phyloP scores from a whole-genome alignment of 257 asterid genomes.

The Nicotiana paniculata region DNA sequence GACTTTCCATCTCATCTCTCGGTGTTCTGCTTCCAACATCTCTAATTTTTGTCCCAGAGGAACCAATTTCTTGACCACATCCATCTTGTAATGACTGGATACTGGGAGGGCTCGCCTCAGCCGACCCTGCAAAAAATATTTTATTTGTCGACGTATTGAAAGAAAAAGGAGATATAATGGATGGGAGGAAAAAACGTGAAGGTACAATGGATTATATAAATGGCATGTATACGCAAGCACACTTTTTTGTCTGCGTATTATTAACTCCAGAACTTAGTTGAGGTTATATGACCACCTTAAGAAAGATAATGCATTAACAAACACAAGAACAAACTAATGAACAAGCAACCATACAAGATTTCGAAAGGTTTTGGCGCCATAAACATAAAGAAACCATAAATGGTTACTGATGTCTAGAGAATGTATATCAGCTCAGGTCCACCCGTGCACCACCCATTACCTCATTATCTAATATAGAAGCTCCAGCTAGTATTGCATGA shows the following conservation, averaged over 20 bases:
- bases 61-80: constrained; percentile 33
- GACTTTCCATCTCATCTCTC: constrained; percentile 28
- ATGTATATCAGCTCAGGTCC: not conserved
- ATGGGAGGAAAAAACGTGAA: not conserved
- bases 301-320: not conserved
- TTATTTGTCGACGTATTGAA: not conserved
- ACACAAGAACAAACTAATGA: not conserved
- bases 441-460: not conserved
- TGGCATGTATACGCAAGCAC: not conserved
- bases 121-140: constrained; percentile 7
- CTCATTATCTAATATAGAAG: not conserved
- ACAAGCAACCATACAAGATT: not conserved
- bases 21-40: constrained; percentile 17
- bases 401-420: not conserved
- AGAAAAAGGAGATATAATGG: not conserved
- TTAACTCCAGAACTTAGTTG: not conserved
- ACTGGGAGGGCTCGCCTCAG: constrained; percentile 55
- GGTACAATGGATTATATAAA: not conserved
- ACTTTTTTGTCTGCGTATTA: not conserved
- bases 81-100: constrained; percentile 42
- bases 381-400: not conserved
- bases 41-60: constrained; percentile 28
- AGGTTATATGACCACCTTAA: too few relatives aligned
- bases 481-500: not conserved
- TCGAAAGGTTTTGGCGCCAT: not conserved